These are phyloP conservation scores for Penicillium oxalicum DNA, from an alignment of 2,329 filamentous ascomycete genomes.

Conservation along the genomic window DNA sequence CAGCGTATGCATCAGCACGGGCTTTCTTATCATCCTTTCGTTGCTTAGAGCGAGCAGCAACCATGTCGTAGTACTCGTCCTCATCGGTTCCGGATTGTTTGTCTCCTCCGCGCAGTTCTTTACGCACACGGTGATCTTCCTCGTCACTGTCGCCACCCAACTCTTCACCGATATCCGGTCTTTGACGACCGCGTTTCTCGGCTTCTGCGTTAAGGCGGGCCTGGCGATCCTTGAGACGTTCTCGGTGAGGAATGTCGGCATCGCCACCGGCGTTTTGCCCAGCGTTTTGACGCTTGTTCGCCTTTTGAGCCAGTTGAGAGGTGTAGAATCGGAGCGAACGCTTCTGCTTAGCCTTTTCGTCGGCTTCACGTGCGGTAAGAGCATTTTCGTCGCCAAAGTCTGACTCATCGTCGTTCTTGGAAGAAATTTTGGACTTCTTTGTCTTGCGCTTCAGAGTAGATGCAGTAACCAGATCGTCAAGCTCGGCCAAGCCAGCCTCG, in stretches of 20 bases:
- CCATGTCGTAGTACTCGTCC: slow-evolving; percentile 76
- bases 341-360: slow-evolving; percentile 82
- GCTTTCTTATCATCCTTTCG: slow-evolving; percentile 71
- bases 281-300: slow-evolving; percentile 67
- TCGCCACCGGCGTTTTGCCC: slow-evolving; percentile 56
- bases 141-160: slow-evolving; percentile 66
- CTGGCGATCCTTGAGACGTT: slow-evolving; percentile 79
- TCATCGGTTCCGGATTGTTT: slow-evolving; percentile 37
- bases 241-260: slow-evolving; percentile 68
- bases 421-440: slow-evolving; percentile 27
- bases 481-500: slow-evolving; percentile 67
- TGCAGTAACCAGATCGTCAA: slow-evolving; percentile 56
- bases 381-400: slow-evolving; percentile 89
- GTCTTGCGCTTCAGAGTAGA: slow-evolving; percentile 42
- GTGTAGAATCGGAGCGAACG: slow-evolving; percentile 97
- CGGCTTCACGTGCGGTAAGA: slow-evolving; percentile 70
- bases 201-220: slow-evolving; percentile 83
- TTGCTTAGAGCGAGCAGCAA: slow-evolving; percentile 54
- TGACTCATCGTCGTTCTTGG: slow-evolving; percentile 56
- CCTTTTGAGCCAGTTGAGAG: slow-evolving; percentile 91
- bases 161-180: slow-evolving; percentile 56
- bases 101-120: slow-evolving; percentile 40
- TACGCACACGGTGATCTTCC: slow-evolving; percentile 53
- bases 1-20: slow-evolving; percentile 50
- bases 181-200: slow-evolving; percentile 69